Base-by-base conservation (phyloP, 768 basidiomycete species). In the Grammothele lineata region DNA sequence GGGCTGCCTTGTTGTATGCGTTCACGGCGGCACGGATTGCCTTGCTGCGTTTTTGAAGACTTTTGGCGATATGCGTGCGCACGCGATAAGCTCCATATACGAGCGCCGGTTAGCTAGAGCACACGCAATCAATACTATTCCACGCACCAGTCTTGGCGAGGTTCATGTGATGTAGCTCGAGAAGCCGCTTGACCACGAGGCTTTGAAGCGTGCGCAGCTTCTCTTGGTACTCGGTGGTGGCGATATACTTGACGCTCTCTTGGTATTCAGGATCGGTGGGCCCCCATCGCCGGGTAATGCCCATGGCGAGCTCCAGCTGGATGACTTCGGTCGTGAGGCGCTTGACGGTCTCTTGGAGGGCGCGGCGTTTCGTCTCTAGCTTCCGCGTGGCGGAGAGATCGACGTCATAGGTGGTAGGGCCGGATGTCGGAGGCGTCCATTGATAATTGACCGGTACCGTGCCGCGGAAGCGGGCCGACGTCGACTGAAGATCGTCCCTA, bases 121-220 rank as follows among this genome's bases (percentile, higher is more conserved):
- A 18, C 17, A 37, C n/a, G 15, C 7, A 7, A 30, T 7, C 14
- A 30, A 14, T 30, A 30, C 7, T 41, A 22, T 19, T 14, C n/a
- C 23, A 56, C 59, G 21, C 47, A 69, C 70, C 70, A 17, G 62
- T 70, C 3, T 56, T 47, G 12, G 64, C 55, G 11, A 70, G 51
- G 52, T 71, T 70, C 19, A 69, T 45, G 49, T 66, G 66, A 19
- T 66, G 65, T 3, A 72, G 57, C 50, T 73, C 67, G 51, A 73
- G 70, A 1, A 73, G 49, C 66, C 64, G 8, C 43, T 65, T 63
- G 0, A 70, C 48, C 0, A 70, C 64, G 5, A 72, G 63, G 21
- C 50, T 36, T 41, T 70, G 63, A 0, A 73, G 50, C 15, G 59
- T 51, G 14, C 69, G 57, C 0, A 73, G 55, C 1, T 66, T 65